These are phyloP conservation scores for Cladophialophora psammophila DNA, from an alignment of 2,329 filamentous ascomycete species.

Conservation along the genomic window DNA sequence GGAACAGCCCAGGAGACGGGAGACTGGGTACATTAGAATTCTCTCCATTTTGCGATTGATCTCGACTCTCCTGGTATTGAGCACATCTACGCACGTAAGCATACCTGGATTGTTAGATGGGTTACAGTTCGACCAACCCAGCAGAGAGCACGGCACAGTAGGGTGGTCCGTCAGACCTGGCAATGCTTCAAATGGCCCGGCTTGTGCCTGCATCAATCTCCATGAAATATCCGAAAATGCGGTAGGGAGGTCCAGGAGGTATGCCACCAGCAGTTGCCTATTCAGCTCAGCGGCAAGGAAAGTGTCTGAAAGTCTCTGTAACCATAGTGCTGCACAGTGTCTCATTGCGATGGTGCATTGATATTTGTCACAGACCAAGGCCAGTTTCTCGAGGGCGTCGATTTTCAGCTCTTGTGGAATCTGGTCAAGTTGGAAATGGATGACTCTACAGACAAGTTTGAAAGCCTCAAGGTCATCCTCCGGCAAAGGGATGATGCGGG, in stretches of 20 bases:
- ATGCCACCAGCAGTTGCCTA: constrained; percentile 4
- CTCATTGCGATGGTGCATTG: constrained; percentile 8
- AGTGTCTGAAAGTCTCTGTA: constrained; percentile 1
- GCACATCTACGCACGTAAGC: constrained; percentile 5
- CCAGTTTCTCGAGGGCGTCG: constrained; percentile 9
- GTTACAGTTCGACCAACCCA: background rate
- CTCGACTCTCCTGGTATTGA: constrained; percentile 6
- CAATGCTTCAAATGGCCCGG: background rate
- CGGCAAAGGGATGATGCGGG: constrained; percentile 9
- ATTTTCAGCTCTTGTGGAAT: constrained; percentile 12
- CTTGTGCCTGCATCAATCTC: constrained; percentile 6
- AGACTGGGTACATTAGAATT: background rate
- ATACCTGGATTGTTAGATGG: background rate
- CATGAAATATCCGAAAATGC: constrained; percentile 2
- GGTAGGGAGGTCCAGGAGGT: background rate
- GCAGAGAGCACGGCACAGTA: background rate
- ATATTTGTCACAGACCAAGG: constrained; percentile 12
- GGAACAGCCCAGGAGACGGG: background rate
- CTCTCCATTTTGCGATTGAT: constrained; percentile 7
- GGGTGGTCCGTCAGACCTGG: constrained; percentile 1
- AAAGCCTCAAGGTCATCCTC: constrained; percentile 14
- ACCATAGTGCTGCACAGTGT: background rate
- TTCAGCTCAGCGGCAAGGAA: background rate
- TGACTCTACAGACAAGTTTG: constrained; percentile 6
- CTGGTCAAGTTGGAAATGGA: constrained; percentile 9